Percentiles rank a stretch among this genome's conserved stretches.
Conservation (phyloP, 345 rosid species). For the Pistacia atlantica region DNA sequence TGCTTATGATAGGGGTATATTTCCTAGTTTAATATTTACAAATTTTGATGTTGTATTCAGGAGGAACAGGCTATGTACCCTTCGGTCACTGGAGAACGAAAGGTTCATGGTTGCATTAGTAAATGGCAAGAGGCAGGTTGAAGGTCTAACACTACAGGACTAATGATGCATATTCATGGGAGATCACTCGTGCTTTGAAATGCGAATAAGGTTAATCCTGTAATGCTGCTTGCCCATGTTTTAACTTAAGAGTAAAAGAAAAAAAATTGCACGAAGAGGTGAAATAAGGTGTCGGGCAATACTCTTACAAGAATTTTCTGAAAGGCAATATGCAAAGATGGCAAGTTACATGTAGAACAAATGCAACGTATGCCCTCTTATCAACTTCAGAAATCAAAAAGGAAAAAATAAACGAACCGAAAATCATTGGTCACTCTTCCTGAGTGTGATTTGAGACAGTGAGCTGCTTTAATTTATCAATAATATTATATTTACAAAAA, state of each 20-base stretch:
- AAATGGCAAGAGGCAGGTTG: conserved; percentile 40
- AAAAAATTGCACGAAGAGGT: too few relatives aligned
- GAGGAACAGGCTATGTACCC: conserved; percentile 90
- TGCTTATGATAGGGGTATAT: neutral
- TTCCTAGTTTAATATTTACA: neutral
- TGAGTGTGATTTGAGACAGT: too few relatives aligned
- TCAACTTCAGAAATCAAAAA: too few relatives aligned
- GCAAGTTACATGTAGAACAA: too few relatives aligned
- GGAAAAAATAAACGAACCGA: too few relatives aligned
- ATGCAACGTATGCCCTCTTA: too few relatives aligned
- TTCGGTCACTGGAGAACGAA: conserved; percentile 68
- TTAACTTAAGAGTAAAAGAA: neutral
- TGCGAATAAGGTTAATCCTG: conserved; percentile 13
- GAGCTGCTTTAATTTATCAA: neutral
- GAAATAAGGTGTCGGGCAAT: too few relatives aligned
- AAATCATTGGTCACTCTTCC: too few relatives aligned
- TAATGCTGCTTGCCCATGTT: neutral
- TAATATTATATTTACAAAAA: too few relatives aligned
- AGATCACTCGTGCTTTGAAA: conserved; percentile 81
- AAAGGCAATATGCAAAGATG: too few relatives aligned
- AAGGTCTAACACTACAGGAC: conserved; percentile 19
- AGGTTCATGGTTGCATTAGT: conserved; percentile 74
- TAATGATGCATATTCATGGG: conserved; percentile 57
- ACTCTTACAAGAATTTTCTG: too few relatives aligned
- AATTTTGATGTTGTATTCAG: conserved; percentile 38